Percentiles rank a stretch among this genome's conserved stretches.
These are phyloP conservation scores for Plasmodium billcollinsi DNA, from an alignment of 169 alveolate species.

Conservation along the genomic window DNA sequence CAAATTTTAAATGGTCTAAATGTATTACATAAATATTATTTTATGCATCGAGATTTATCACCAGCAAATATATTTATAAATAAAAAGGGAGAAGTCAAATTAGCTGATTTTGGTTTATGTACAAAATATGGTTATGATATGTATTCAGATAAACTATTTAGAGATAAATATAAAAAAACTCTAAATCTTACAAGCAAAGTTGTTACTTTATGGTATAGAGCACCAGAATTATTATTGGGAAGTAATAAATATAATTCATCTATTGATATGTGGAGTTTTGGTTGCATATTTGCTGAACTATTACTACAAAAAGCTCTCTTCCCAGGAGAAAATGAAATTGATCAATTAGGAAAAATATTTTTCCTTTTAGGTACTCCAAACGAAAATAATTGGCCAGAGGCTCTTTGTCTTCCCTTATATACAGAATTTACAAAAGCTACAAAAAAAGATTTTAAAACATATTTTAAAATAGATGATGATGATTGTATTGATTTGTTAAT, in stretches of 20 bases:
- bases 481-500: constrained; percentile 79
- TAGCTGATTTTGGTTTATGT: constrained; percentile 94
- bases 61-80: constrained; percentile 90
- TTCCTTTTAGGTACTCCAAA: constrained; percentile 90
- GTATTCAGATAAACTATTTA: constrained; percentile 75
- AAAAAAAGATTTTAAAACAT: constrained; percentile 73
- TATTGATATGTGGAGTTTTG: constrained; percentile 96
- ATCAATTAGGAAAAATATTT: constrained; percentile 89
- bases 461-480: constrained; percentile 74
- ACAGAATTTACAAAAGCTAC: constrained; percentile 80
- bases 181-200: constrained; percentile 90
- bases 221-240: constrained; percentile 96
- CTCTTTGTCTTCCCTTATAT: constrained; percentile 81
- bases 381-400: constrained; percentile 93
- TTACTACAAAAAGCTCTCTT: constrained; percentile 90
- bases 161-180: constrained; percentile 80
- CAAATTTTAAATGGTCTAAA: constrained; percentile 87
- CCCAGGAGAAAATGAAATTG: constrained; percentile 91
- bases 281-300: constrained; percentile 95
- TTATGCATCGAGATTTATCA: constrained; percentile 90
- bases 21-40: constrained; percentile 83
- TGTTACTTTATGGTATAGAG: constrained; percentile 96
- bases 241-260: constrained; percentile 92
- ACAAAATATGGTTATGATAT: constrained; percentile 82
- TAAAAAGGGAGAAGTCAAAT: constrained; percentile 87